Evolutionary conservation across 805 yeast species (phyloP).

Genomic region (Yarrowia porcina): DNA sequence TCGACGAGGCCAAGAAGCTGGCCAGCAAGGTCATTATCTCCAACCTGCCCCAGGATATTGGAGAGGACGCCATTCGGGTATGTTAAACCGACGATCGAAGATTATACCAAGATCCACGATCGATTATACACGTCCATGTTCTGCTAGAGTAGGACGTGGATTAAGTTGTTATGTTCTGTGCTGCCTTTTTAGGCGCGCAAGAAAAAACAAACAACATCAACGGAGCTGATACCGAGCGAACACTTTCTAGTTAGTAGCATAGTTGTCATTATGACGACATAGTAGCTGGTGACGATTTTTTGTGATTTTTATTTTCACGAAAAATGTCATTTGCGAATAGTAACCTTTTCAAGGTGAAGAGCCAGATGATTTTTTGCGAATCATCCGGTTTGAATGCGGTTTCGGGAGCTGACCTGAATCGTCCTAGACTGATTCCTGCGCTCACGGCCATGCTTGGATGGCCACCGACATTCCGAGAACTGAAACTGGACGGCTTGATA

Average conservation of each 20-base stretch:
- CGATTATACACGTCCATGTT: too few species aligned
- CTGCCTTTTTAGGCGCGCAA: too few species aligned
- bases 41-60: slow-evolving; percentile 47
- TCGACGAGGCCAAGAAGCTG: slow-evolving; percentile 43
- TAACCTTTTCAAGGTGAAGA: not conserved
- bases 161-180: too few species aligned
- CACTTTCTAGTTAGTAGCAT: slow-evolving; percentile 6
- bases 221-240: slow-evolving; percentile 23
- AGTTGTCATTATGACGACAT: not conserved
- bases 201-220: not conserved
- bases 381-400: not conserved
- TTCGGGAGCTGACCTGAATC: not conserved
- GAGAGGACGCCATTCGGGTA: slow-evolving; percentile 33
- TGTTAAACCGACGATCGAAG: slow-evolving; percentile 1
- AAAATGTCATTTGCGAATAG: too few species aligned
- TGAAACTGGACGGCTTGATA: not conserved
- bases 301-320: too few species aligned
- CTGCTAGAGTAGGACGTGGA: not conserved
- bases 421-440: not conserved
- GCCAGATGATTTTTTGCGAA: not conserved
- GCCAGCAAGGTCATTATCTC: slow-evolving; percentile 81
- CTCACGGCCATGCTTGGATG: not conserved
- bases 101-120: too few species aligned
- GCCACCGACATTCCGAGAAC: slow-evolving; percentile 22
- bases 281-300: too few species aligned